Percentiles rank a stretch among this genome's conserved stretches.
phyloP scores from a whole-genome alignment of 2,329 filamentous ascomycete genomes.

The Fonsecaea pugnacius region DNA sequence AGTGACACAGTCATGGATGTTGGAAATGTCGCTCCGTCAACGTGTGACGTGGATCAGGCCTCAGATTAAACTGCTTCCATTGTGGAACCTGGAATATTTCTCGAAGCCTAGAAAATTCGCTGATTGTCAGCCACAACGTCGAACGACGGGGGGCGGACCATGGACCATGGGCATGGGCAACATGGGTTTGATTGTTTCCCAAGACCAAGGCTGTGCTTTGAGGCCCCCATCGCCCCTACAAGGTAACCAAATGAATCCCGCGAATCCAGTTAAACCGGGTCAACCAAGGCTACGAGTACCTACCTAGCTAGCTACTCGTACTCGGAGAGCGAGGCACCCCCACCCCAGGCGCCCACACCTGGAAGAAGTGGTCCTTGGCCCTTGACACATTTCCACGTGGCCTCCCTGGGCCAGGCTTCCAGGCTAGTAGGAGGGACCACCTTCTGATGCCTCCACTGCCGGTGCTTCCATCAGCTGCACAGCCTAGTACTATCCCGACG shows the following conservation, averaged over 20 bases:
- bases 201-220: neutral
- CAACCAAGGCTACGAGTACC: neutral
- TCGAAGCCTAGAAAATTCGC: conserved; percentile 19
- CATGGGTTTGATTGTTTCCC: conserved; percentile 12
- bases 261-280: neutral
- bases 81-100: conserved; percentile 28
- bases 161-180: neutral
- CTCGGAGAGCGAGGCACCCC: neutral
- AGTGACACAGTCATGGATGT: neutral
- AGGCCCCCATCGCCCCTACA: neutral
- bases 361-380: conserved; percentile 8
- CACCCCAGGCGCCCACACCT: conserved; percentile 3
- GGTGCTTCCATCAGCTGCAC: conserved; percentile 1
- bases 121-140: conserved; percentile 6
- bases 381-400: conserved; percentile 27
- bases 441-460: neutral
- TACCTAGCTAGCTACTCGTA: too few relatives aligned
- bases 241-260: neutral
- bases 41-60: conserved; percentile 5
- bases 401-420: conserved; percentile 15
- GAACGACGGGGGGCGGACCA: neutral
- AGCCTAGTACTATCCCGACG: neutral
- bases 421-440: neutral
- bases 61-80: conserved; percentile 30
- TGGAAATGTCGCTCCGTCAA: conserved; percentile 1